A percentile compares a stretch with the other conserved stretches of the same genome.
Conservation (phyloP, 2,329 filamentous ascomycete genomes). For the Alternaria dauci region DNA sequence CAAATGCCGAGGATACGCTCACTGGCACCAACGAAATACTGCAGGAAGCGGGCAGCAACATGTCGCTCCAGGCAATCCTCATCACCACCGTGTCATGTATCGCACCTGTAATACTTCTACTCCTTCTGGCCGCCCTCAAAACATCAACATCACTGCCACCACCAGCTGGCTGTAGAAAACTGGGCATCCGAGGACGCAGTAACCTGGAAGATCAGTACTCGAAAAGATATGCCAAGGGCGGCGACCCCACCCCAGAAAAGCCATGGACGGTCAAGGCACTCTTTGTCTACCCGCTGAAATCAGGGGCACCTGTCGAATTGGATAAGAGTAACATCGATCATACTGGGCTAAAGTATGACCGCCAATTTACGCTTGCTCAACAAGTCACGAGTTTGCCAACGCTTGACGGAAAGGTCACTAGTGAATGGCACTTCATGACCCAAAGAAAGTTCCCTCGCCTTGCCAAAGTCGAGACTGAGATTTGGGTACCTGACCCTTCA, state of each 20-base stretch:
- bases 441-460: slow-evolving; percentile 74
- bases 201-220: slow-evolving; percentile 67
- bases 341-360: slow-evolving; percentile 78
- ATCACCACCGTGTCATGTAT: slow-evolving; percentile 23
- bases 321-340: slow-evolving; percentile 68
- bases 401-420: slow-evolving; percentile 52
- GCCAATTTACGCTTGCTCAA: slow-evolving; percentile 84
- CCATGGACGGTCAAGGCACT: slow-evolving; percentile 69
- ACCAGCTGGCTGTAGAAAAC: slow-evolving; percentile 60
- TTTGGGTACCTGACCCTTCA: slow-evolving; percentile 74
- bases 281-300: slow-evolving; percentile 84
- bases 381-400: slow-evolving; percentile 54
- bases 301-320: slow-evolving; percentile 79
- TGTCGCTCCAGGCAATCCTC: slow-evolving; percentile 30
- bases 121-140: slow-evolving; percentile 36
- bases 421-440: slow-evolving; percentile 74
- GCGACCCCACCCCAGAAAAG: slow-evolving; percentile 34
- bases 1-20: slow-evolving; percentile 28
- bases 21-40: slow-evolving; percentile 21
- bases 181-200: slow-evolving; percentile 59
- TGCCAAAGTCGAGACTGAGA: slow-evolving; percentile 70
- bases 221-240: slow-evolving; percentile 55
- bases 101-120: slow-evolving; percentile 32
- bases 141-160: slow-evolving; percentile 32
- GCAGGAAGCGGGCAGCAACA: slow-evolving; percentile 18